Percentiles rank a stretch among this genome's conserved stretches.
These are phyloP conservation scores for Boletus subluridellus DNA, from an alignment of 1,284 basidiomycete genomes.

Conservation along the genomic window DNA sequence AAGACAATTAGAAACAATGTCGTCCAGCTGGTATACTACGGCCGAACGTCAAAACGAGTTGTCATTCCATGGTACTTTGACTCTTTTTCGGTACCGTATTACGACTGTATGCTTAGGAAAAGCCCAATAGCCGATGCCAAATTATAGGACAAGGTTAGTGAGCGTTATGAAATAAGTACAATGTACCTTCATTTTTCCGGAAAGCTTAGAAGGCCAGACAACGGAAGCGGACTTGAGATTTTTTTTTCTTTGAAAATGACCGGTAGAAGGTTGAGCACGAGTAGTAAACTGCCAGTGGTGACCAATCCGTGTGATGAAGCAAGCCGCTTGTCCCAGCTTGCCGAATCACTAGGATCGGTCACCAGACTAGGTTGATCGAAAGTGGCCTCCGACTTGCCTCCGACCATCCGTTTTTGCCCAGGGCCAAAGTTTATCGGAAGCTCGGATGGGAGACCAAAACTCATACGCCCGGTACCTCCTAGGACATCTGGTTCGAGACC, in stretches of 20 bases:
- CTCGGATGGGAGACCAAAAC: not conserved
- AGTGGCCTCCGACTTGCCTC: not conserved
- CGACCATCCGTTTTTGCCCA: not conserved
- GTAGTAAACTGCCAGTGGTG: not conserved
- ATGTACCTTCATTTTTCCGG: not conserved
- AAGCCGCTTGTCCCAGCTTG: not conserved
- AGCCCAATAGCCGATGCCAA: not conserved
- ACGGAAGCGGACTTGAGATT: not conserved
- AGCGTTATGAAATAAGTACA: not conserved
- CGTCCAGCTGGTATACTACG: not conserved
- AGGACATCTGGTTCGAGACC: not conserved
- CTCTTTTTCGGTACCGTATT: not conserved
- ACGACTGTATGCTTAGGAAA: not conserved
- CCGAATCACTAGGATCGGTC: not conserved
- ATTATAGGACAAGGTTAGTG: not conserved
- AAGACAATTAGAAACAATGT: not conserved
- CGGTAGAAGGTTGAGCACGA: not conserved
- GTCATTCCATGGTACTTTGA: not conserved
- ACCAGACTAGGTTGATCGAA: not conserved
- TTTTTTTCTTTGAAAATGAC: not conserved
- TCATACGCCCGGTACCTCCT: not conserved
- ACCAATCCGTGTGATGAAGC: not conserved
- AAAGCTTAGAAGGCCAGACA: not conserved
- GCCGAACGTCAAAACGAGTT: not conserved
- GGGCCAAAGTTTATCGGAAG: not conserved